Evolutionary conservation across 2,329 filamentous ascomycete species (phyloP), one percentile per base, ranked within the genome.

Genomic region (Microcyclospora pomicola): DNA sequence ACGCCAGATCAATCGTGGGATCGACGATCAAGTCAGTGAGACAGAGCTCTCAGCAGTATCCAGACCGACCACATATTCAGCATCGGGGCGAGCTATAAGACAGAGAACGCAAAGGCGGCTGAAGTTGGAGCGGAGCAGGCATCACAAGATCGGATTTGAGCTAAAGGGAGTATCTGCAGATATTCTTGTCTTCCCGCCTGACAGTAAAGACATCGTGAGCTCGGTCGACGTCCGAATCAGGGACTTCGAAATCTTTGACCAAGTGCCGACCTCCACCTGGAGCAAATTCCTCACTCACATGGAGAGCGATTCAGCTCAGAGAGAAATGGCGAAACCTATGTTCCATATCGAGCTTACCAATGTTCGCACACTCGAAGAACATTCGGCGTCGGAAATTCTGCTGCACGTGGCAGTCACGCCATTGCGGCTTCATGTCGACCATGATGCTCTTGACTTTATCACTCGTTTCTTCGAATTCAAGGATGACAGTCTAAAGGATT

Each of bases 401-500:
- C 37, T 53, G 2, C 50, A 72, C 65, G 73, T 75, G 11, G 81
- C 76, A 1, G 59, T 98, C 13, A 69, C 96, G 24, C 91, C 91
- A 1, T 65, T 98, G 19, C 77, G 91, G 32, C 69, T 98, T 1
- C 91, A 98, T 56, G 87, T 98, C 27, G 91, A 98, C 53, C 91
- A 98, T 60, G 91, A 98, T 60, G 88, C 91, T 1, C 72, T 98
- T 3, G 91, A 98, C 56, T 98, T 98, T 56, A 83, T 98, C 55
- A 93, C 82, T 1, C 77, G 91, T 2, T 98, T 98, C 66, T 98
- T 98, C 52, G 87, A 93, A 52, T 98, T 98, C 69, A 92, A 94
- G 54, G 86, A 95, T 49, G 82, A 87, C 31, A 65, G 65, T 2
- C 62, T 64, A 7, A 65, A 71, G 0, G 62, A 66, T 4, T 62